Conservation (phyloP, 495 filamentous ascomycete species). For the Monascus purpureus region DNA sequence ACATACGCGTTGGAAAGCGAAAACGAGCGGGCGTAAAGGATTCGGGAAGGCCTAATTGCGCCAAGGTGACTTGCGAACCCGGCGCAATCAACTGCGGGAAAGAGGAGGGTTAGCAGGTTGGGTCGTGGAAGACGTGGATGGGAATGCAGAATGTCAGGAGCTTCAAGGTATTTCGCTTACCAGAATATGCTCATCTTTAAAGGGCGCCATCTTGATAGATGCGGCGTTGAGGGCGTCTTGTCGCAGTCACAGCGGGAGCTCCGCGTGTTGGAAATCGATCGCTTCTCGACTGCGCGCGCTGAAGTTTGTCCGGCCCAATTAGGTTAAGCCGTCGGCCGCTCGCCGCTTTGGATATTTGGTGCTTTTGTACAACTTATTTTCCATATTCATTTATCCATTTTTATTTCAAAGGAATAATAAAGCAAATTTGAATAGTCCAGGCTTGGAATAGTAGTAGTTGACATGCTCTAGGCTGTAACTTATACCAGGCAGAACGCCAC, state of each 20-base stretch:
- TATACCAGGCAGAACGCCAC: too few relatives aligned
- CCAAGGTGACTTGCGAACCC: constrained; percentile 84
- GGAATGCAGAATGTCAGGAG: not conserved
- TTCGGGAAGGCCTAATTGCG: constrained; percentile 85
- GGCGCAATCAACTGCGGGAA: constrained; percentile 71
- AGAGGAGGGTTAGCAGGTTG: constrained; percentile 1
- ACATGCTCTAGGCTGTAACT: too few relatives aligned
- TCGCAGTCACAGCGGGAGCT: constrained; percentile 5
- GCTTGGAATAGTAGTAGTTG: too few relatives aligned
- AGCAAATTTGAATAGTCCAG: too few relatives aligned
- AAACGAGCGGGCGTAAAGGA: constrained; percentile 73
- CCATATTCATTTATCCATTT: too few relatives aligned
- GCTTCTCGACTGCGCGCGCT: too few relatives aligned
- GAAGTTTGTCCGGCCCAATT: not conserved
- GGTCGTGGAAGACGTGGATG: constrained; percentile 1
- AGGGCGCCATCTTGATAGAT: constrained; percentile 44
- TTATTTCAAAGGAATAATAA: too few relatives aligned
- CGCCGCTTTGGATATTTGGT: not conserved
- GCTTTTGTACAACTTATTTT: not conserved
- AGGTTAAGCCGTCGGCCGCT: constrained; percentile 1
- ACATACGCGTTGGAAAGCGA: constrained; percentile 86
- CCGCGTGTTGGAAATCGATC: too few relatives aligned
- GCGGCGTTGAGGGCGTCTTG: constrained; percentile 3
- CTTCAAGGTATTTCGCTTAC: too few relatives aligned
- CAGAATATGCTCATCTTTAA: constrained; percentile 65